Evolutionary conservation across 768 basidiomycete species (phyloP).

Genomic region (Mycena galericulata): DNA sequence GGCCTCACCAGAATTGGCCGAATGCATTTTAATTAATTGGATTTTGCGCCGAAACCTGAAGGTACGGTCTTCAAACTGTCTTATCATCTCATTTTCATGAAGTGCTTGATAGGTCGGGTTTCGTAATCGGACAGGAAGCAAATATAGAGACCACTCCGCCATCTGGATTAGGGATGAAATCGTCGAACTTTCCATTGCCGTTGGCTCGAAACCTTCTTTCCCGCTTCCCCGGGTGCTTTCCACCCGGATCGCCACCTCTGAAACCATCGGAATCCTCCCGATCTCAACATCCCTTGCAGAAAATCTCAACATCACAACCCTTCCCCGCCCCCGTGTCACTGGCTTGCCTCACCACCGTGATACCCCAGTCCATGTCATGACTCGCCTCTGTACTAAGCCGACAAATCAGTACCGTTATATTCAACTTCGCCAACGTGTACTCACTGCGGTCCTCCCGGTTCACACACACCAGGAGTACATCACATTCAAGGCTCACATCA

Average conservation of each 20-base stretch:
- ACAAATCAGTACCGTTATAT: not conserved
- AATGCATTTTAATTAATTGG: constrained; percentile 8
- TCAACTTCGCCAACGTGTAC: not conserved
- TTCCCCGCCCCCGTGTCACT: not conserved
- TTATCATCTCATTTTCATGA: not conserved
- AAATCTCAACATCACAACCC: constrained; percentile 2
- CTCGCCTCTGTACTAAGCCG: not conserved
- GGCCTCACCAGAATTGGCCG: constrained; percentile 27
- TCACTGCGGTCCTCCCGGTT: not conserved
- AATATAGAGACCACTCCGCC: not conserved
- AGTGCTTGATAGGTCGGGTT: not conserved
- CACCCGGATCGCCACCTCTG: not conserved
- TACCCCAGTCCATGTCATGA: not conserved
- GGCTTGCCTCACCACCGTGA: constrained; percentile 1
- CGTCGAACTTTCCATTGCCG: not conserved
- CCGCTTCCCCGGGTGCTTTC: not conserved
- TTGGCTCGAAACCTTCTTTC: not conserved
- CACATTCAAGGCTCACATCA: not conserved
- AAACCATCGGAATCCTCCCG: not conserved
- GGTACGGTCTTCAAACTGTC: not conserved
- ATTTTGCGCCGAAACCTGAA: not conserved
- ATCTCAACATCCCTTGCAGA: not conserved
- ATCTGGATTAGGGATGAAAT: not conserved
- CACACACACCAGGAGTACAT: not conserved
- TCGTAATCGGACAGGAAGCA: not conserved